Base-by-base conservation (phyloP, 371 early-diverging fungal species). In the Synchytrium microbalum region DNA sequence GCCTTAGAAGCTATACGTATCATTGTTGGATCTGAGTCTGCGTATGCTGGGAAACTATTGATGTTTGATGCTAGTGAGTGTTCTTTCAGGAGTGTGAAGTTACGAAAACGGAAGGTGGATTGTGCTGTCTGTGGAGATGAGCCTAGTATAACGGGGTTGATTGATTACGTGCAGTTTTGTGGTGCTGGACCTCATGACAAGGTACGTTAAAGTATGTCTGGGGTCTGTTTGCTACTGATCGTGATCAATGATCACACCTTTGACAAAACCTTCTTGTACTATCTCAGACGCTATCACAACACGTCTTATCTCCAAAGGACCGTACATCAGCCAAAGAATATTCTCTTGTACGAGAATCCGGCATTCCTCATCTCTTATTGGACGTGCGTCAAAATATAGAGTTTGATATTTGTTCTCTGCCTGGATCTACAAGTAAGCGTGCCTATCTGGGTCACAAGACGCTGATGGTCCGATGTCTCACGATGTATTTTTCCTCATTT, bases 1-100 rank as follows among this genome's bases (percentile, higher is more conserved):
- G 99, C 98, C 26, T 78, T 95, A 59, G 96, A 98, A 75, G 92
- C 88, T 1, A 90, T 98, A 65, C 98, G 96, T 70, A 81, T 96
- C 26, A 75, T 84, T 0, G 58, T 58, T 0, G 75, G 73, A 1
- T 55, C 69, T 24, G 72, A 59, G 26, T 30, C 69, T 65, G 14
- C 28, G 23, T 73, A 82, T 58, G 66, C 79, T 2, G 88, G 89
- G 27, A 84, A 79, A 27, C 72, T 96, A 72, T 80, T 93, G 25
- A 71, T 95, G 0, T 89, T 93, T 66, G 90, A 90, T 33, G 92
- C 86, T 26, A 69, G 79, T 32, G 69, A 81, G 8, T 89, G 90
- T n/a, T 77, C 87, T 69, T 92, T 94, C 69, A 82, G 92, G 32
- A 80, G 84, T 0, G 83, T 97, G 69, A 86, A 85, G 59, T 76